Percentiles rank a stretch among this genome's conserved stretches.
Conservation (phyloP, 495 filamentous ascomycete genomes). For the Neurospora sp. region DNA sequence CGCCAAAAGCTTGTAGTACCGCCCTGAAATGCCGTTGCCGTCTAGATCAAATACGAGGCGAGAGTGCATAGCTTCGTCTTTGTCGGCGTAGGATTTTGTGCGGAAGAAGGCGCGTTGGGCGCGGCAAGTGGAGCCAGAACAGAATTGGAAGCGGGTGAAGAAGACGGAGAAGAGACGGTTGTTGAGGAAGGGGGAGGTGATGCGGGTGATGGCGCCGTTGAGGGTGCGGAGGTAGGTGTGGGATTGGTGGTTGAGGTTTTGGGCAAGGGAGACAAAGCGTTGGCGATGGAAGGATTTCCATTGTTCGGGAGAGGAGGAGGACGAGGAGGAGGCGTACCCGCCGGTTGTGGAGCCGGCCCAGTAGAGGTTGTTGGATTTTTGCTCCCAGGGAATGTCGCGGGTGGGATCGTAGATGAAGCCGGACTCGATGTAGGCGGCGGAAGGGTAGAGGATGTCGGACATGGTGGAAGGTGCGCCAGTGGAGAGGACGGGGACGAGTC, state of each 20-base stretch:
- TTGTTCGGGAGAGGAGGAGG: conserved; percentile 3
- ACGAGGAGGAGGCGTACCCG: conserved; percentile 21
- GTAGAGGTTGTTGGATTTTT: conserved; percentile 33
- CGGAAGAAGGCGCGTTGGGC: conserved; percentile 11
- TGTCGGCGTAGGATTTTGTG: conserved; percentile 8
- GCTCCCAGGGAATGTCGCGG: conserved; percentile 31
- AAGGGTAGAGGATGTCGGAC: conserved; percentile 31
- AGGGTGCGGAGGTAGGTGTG: conserved; percentile 10
- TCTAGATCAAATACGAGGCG: conserved; percentile 41
- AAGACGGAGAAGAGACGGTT: conserved; percentile 2
- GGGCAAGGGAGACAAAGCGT: conserved; percentile 32
- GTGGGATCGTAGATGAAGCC: conserved; percentile 25
- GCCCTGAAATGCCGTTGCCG: conserved; percentile 44
- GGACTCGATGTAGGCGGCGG: conserved; percentile 19
- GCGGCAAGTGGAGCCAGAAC: not conserved
- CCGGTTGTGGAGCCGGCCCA: conserved; percentile 45
- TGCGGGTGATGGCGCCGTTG: not conserved
- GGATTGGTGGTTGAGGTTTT: conserved; percentile 17
- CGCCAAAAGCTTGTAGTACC: conserved; percentile 40
- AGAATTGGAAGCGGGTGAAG: conserved; percentile 6
- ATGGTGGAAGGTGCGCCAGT: conserved; percentile 25
- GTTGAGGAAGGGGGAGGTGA: conserved; percentile 13
- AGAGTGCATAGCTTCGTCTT: conserved; percentile 11
- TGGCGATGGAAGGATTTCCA: conserved; percentile 39
- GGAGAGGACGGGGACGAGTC: conserved; percentile 29